These are phyloP conservation scores for Mycena vitilis DNA, from an alignment of 768 basidiomycete species.

Conservation along the genomic window DNA sequence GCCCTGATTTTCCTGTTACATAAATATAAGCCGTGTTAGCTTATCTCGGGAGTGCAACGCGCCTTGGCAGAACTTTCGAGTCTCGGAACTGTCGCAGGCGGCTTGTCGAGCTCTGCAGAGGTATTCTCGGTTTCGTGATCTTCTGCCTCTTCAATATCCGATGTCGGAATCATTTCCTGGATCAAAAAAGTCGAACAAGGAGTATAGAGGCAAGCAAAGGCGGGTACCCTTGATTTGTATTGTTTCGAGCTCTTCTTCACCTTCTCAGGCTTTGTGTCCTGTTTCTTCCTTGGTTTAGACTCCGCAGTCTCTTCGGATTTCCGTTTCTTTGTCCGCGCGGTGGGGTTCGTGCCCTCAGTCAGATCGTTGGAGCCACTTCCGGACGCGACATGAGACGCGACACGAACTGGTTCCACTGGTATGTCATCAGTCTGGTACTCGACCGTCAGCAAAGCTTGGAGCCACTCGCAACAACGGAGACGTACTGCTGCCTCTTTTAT, in stretches of 20 bases:
- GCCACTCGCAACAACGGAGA: neutral
- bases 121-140: constrained; percentile 12
- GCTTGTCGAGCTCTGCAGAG: constrained; percentile 13
- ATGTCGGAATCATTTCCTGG: constrained; percentile 50
- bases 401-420: no score
- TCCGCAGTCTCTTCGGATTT: constrained; percentile 27
- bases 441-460: neutral
- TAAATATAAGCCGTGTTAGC: neutral
- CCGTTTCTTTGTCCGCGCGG: constrained; percentile 13
- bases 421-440: neutral
- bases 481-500: constrained; percentile 14
- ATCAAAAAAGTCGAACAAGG: constrained; percentile 2
- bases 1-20: constrained; percentile 14
- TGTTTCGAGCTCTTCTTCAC: constrained; percentile 38
- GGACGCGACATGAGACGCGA: no score
- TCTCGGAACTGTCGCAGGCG: neutral
- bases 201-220: neutral
- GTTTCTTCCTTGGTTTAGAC: constrained; percentile 30
- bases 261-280: constrained; percentile 11
- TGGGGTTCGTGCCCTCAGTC: no score
- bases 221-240: constrained; percentile 54
- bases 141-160: constrained; percentile 50
- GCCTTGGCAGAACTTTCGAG: constrained; percentile 16
- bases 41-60: neutral
- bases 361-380: no score